Evolutionary conservation across 306 rosid genomes (phyloP).

Genomic region (Medicago lupulina): DNA sequence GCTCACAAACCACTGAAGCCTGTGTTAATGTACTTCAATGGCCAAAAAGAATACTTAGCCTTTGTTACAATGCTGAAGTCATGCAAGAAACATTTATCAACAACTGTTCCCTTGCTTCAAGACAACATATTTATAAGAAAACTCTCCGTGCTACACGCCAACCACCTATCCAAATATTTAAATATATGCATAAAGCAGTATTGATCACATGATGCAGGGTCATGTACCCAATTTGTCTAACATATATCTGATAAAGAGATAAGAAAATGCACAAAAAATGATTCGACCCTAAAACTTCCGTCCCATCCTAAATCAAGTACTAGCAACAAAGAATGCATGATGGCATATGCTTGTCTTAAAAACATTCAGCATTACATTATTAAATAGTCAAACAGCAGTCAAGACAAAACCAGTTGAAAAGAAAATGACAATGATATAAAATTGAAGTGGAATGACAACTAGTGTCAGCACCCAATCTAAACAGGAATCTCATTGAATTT

Average conservation of each 20-base stretch:
- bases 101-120: slow-evolving; percentile 28
- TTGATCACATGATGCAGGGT: slow-evolving; percentile 39
- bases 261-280: slow-evolving; percentile 33
- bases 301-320: slow-evolving; percentile 25
- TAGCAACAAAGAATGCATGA: slow-evolving; percentile 8
- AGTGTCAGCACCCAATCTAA: slow-evolving; percentile 4
- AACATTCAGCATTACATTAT: slow-evolving; percentile 25
- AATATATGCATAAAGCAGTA: slow-evolving; percentile 38
- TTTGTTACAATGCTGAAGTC: slow-evolving; percentile 6
- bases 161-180: slow-evolving; percentile 31
- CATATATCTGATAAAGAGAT: slow-evolving; percentile 14
- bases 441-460: slow-evolving; percentile 18
- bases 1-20: not conserved
- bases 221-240: slow-evolving; percentile 37
- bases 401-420: not conserved
- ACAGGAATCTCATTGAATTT: slow-evolving; percentile 23
- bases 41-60: no score
- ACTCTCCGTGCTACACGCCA: slow-evolving; percentile 28
- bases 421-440: not conserved
- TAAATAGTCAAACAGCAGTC: slow-evolving; percentile 12
- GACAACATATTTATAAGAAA: slow-evolving; percentile 29
- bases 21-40: no score
- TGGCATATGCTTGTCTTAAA: not conserved
- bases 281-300: not conserved
- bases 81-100: slow-evolving; percentile 31